Base-by-base conservation (phyloP, 164 flowering plant species). In the Nymphaea colorata region DNA sequence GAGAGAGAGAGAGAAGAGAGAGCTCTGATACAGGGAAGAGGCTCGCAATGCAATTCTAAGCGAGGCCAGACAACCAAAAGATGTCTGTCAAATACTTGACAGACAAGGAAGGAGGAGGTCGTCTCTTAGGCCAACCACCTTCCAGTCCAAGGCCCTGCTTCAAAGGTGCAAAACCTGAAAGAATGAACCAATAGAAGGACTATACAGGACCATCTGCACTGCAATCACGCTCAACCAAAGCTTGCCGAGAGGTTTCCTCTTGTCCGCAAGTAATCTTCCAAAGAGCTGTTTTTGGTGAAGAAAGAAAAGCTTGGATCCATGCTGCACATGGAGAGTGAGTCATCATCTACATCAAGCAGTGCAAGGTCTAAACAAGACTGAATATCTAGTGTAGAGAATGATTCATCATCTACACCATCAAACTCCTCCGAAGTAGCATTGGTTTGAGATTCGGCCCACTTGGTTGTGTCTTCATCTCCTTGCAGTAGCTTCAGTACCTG, bases 201-300 rank as follows among this genome's bases (percentile, higher is more conserved):
- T 51, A 51, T 51, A 51, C 57, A 51, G 8, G 57, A 51, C 14
- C 36, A 25, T 15, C 8, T 51, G 14, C 57, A 51, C 57, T 10
- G 8, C 57, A 51, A 51, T 51, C 57, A 51, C 14, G 14, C 57
- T 80, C 78, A 85, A 73, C 87, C 88, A 57, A 95, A 87, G 84
- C 97, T 93, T 10, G 97, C 82, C 36, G 98, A 83, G 61, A 89
- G 91, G 77, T 97, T 90, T 88, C 97, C 87, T 74, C 97, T 83
- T 44, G 90, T 95, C 72, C 72, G 77, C 72, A 92, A 75, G 76
- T 95, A 95, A 68, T 89, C 91, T 69, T 95, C 99, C 59, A 85
- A 57, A 4, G 95, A 85, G 41, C 67, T 67, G 47, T 67, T 36
- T 42, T 61, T 62, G 18, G 74, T 63, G 25, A 67, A 53, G 59